Base-by-base conservation (phyloP, 345 rosid genomes). In the Salix dunnii region DNA sequence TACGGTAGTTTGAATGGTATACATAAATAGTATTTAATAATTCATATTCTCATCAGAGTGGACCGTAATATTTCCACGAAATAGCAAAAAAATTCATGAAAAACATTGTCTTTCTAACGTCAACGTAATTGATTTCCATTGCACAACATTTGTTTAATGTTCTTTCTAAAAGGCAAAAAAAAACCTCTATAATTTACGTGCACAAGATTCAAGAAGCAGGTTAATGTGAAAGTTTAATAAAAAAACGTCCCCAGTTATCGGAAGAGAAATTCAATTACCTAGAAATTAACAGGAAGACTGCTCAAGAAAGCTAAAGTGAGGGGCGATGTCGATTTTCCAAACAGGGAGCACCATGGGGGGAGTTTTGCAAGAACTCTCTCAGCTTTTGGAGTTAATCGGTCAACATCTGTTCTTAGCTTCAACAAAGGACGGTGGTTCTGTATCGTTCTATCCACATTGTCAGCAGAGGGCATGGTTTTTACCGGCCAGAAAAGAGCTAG, bases 251-350 rank as follows among this genome's bases (percentile, higher is more conserved):
- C 40, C 63, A 14, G 18, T 73, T 11, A 33, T 35, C 16, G 76
- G 20, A n/a, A 5, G 36, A 13, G 64, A 30, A 49, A 33, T 43
- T 53, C 12, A 40, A 12, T 13, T 31, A 40, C 77, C 87, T 88
- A 86, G 36, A 80, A 80, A 71, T 80, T 68, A 72, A 89, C 84
- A 42, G 94, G 91, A 77, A 93, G 92, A 82, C 84, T 88, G 51
- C 78, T 84, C 64, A 93, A 76, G 74, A 96, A 91, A 2, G 98
- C 84, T 40, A 91, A 78, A 10, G 88, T 88, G 83, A 77, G 79
- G 0, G 99, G 97, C 64, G 93, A 91, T 0, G 98, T 85, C 55
- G 98, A 93, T 80, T 91, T 96, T 48, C 98, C 99, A 71, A 93
- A 91, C 83, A 81, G 30, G 21, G 99, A 84, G 76, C 98, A 95